Percentiles rank a stretch among this genome's conserved stretches.
Conservation (phyloP, 371 early-diverging fungal genomes). For the Batkoa obscura region DNA sequence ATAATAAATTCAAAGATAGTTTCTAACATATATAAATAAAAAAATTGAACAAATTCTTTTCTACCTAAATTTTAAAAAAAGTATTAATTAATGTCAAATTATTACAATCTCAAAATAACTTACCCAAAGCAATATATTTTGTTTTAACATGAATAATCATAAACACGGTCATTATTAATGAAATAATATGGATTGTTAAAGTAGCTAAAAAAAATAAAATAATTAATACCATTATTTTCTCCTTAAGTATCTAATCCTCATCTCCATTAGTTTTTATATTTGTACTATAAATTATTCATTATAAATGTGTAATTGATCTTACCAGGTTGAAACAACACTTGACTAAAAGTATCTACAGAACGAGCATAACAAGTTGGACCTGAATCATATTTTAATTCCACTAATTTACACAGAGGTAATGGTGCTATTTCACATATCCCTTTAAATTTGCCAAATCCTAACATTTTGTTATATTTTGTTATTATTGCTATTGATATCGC, state of each 20-base stretch:
- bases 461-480: too few relatives aligned
- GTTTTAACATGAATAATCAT: slow-evolving; percentile 93
- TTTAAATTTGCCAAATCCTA: slow-evolving; percentile 73
- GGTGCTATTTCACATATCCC: slow-evolving; percentile 66
- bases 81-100: background rate
- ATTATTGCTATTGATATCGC: too few relatives aligned
- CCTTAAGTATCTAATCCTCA: too few relatives aligned
- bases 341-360: slow-evolving; percentile 61
- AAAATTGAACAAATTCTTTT: slow-evolving; percentile 93
- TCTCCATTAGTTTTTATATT: too few relatives aligned
- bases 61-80: slow-evolving; percentile 34
- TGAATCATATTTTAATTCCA: slow-evolving; percentile 40
- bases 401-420: slow-evolving; percentile 72
- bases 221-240: too few relatives aligned
- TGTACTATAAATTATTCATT: too few relatives aligned
- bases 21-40: slow-evolving; percentile 77
- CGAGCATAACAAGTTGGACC: slow-evolving; percentile 86
- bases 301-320: slow-evolving; percentile 5
- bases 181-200: slow-evolving; percentile 71
- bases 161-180: slow-evolving; percentile 85
- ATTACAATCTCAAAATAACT: slow-evolving; percentile 8
- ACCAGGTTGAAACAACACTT: slow-evolving; percentile 82
- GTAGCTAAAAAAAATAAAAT: slow-evolving; percentile 27
- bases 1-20: slow-evolving; percentile 71
- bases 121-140: slow-evolving; percentile 95